Evolutionary conservation across 805 yeast species (phyloP).

Genomic region (Candida ipomoeae): DNA sequence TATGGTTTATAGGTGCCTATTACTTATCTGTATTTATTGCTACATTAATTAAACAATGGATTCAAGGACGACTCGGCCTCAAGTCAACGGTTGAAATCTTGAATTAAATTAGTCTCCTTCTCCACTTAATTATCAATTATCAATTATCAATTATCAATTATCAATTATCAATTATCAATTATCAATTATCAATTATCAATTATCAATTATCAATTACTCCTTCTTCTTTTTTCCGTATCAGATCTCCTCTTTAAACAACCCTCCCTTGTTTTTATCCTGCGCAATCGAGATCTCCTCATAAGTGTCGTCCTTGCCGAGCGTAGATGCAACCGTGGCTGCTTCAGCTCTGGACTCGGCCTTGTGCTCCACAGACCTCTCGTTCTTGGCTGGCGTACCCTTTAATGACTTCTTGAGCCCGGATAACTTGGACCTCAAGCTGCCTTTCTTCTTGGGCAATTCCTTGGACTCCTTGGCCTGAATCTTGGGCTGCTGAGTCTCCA

Average conservation of each 20-base stretch:
- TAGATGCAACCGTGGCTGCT: conserved; percentile 7
- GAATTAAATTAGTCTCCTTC: neutral
- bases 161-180: neutral
- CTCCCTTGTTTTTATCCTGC: conserved; percentile 29
- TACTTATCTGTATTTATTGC: too few species aligned
- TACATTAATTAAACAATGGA: too few species aligned
- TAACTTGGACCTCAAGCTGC: conserved; percentile 16
- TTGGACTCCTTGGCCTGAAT: neutral
- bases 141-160: neutral
- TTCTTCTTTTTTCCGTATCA: conserved; percentile 9
- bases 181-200: neutral
- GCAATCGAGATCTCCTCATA: conserved; percentile 31
- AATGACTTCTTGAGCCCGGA: conserved; percentile 4
- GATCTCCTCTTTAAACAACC: conserved; percentile 41
- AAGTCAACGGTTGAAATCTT: too few species aligned
- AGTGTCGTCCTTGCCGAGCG: conserved; percentile 8
- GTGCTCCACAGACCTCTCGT: neutral
- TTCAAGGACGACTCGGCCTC: too few species aligned
- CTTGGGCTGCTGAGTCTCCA: neutral
- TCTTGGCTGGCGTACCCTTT: conserved; percentile 1
- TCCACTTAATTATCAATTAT: neutral
- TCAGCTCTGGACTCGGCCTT: conserved; percentile 11
- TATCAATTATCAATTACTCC: neutral
- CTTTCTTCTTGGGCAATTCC: conserved; percentile 9
- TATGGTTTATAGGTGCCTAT: too few species aligned